Base-by-base conservation (phyloP, 768 basidiomycete genomes). In the Serendipita sp. region DNA sequence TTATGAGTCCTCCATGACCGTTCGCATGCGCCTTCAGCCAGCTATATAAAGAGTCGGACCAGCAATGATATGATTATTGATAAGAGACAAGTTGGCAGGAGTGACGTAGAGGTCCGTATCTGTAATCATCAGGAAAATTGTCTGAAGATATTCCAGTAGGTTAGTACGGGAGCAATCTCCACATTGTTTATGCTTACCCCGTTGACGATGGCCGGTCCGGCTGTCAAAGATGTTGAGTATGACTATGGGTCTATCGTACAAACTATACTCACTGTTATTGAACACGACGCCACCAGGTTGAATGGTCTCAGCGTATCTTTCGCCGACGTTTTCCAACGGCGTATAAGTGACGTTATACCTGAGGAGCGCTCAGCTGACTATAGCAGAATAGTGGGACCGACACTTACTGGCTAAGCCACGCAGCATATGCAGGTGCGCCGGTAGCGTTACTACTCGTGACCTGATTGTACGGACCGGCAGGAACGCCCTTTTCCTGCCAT, bases 51-150 rank as follows among this genome's bases (percentile, higher is more conserved):
- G 68, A 7, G 80, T 79, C 30, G 81, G 81, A 1, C 82, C 81
- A 38, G 83, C 83, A 15, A 84, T 77, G 64, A 85, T 74, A 67
- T 84, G 79, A 45, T 72, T 66, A 69, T 84, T 80, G 56, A 84
- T 68, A 67, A 77, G 68, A 1, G 78, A 76, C 28, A 83, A 67
- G 72, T 85, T 85, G 73, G 79, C 82, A 1, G 84, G 82, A 16
- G 84, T 84, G 10, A 85, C 77, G 66, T 71, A 78, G 5, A 77
- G 70, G 68, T 83, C 75, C 16, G 70, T 68, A 69, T 81, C 80
- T 15, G 78, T 80, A 34, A 85, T 72, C 8, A 75, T 75, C 32
- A 85, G 70, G 71, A 84, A 85, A 66, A 75, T 78, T 65, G 44
- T 3, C 15, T 11, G 18, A 16, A 51, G 30, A 3, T 4, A 41